Evolutionary conservation across 179 eudicot species (phyloP).

Genomic region (Silene coronaria): DNA sequence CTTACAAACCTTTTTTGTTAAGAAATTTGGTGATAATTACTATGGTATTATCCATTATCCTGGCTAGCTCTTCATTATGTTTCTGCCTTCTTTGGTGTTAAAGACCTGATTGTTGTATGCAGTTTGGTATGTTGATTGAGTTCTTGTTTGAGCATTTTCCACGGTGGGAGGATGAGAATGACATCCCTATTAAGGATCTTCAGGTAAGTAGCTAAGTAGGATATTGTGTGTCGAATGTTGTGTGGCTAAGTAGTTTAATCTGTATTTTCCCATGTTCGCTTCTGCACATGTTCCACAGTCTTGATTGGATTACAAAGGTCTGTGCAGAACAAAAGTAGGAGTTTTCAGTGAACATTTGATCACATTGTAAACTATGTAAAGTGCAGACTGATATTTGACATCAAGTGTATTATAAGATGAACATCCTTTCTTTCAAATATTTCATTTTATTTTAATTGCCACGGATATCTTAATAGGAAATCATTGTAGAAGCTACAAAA

Average conservation of each 20-base stretch:
- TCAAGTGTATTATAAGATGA: too few relatives aligned
- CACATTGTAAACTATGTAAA: background rate
- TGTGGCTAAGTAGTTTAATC: too few relatives aligned
- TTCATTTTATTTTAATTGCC: background rate
- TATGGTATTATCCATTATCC: background rate
- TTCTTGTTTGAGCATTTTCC: too few relatives aligned
- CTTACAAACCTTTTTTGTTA: background rate
- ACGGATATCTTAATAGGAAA: background rate
- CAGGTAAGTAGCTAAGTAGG: too few relatives aligned
- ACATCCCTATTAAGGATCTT: too few relatives aligned
- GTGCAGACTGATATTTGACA: background rate
- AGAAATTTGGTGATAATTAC: background rate
- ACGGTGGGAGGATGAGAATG: too few relatives aligned
- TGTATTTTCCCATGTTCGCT: background rate
- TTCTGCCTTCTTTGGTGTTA: background rate
- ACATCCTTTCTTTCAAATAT: background rate
- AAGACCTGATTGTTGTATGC: constrained; percentile 16
- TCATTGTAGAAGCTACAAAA: too few relatives aligned
- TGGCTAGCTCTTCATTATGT: background rate
- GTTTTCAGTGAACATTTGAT: background rate
- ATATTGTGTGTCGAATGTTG: too few relatives aligned
- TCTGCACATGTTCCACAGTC: background rate
- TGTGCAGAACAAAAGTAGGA: background rate
- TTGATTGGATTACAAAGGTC: background rate
- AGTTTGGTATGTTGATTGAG: constrained; percentile 44